Evolutionary conservation across 2,329 filamentous ascomycete species (phyloP).

Genomic region (Plectosphaerella sp.): DNA sequence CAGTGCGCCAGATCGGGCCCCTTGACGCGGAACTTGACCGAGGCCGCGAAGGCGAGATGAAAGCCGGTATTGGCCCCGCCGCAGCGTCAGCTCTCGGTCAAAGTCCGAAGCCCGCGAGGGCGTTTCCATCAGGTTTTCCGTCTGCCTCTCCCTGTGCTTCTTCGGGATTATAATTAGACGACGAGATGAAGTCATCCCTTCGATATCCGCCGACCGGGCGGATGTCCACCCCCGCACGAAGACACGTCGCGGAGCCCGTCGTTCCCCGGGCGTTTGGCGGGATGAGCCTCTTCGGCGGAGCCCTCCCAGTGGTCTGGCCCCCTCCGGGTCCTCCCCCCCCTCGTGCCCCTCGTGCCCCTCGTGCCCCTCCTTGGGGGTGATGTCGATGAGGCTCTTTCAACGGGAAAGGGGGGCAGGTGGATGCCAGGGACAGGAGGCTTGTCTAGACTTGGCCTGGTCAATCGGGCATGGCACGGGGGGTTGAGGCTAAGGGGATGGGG

Average conservation of each 20-base stretch:
- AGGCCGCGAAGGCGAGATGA: not conserved
- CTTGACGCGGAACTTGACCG: conserved; percentile 1
- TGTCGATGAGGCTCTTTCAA: not conserved
- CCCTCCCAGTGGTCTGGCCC: no score
- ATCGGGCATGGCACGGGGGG: no score
- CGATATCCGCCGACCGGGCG: no score
- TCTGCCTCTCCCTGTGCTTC: not conserved
- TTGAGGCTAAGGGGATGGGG: no score
- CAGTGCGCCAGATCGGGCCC: not conserved
- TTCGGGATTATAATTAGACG: not conserved
- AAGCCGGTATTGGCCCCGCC: not conserved
- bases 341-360: no score
- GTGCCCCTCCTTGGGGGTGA: not conserved
- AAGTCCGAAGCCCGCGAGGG: not conserved
- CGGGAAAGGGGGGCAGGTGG: not conserved
- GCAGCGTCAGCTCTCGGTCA: not conserved
- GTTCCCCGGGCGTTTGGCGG: not conserved
- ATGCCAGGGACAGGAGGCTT: no score
- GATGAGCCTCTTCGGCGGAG: not conserved
- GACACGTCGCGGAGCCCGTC: no score
- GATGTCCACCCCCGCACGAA: no score
- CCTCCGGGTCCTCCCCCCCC: no score
- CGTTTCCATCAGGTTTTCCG: not conserved
- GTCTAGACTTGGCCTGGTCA: no score
- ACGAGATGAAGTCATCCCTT: no score